phyloP scores from a whole-genome alignment of 225 moss, liverwort and hornwort species.

The Polytrichum formosum region DNA sequence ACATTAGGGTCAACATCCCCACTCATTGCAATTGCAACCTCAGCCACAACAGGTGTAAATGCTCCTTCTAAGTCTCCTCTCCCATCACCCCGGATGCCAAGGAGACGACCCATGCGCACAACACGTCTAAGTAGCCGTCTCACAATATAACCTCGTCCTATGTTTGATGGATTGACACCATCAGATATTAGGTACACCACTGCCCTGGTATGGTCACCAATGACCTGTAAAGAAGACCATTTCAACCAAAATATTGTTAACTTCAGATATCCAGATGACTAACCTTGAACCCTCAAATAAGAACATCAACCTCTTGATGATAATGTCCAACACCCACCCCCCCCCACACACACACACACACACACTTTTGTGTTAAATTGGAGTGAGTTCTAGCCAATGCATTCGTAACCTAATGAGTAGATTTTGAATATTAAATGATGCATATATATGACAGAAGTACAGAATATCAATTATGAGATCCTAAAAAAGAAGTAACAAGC shows the following conservation, averaged over 20 bases:
- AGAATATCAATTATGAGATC: not conserved
- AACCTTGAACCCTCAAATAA: too few relatives aligned
- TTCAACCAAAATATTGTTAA: too few relatives aligned
- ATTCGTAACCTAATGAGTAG: too few relatives aligned
- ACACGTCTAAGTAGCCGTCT: slow-evolving; percentile 81
- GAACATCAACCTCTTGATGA: not conserved
- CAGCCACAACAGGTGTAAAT: slow-evolving; percentile 71
- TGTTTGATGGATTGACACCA: slow-evolving; percentile 83
- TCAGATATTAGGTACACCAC: slow-evolving; percentile 91
- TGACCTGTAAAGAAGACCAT: slow-evolving; percentile 59
- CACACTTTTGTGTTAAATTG: too few relatives aligned
- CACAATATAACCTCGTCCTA: slow-evolving; percentile 78
- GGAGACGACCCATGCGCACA: slow-evolving; percentile 91
- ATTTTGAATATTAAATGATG: too few relatives aligned
- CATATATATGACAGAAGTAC: too few relatives aligned
- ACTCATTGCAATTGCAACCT: slow-evolving; percentile 79
- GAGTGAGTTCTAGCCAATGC: too few relatives aligned
- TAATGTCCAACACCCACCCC: not conserved
- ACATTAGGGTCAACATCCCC: slow-evolving; percentile 65
- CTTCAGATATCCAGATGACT: too few relatives aligned
- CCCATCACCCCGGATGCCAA: slow-evolving; percentile 87
- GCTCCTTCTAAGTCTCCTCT: slow-evolving; percentile 72
- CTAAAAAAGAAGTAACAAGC: not conserved
- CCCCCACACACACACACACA: too few relatives aligned
- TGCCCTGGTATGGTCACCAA: slow-evolving; percentile 94